Conservation (phyloP, 2,329 filamentous ascomycete species). For the Xylariaceae sp. region DNA sequence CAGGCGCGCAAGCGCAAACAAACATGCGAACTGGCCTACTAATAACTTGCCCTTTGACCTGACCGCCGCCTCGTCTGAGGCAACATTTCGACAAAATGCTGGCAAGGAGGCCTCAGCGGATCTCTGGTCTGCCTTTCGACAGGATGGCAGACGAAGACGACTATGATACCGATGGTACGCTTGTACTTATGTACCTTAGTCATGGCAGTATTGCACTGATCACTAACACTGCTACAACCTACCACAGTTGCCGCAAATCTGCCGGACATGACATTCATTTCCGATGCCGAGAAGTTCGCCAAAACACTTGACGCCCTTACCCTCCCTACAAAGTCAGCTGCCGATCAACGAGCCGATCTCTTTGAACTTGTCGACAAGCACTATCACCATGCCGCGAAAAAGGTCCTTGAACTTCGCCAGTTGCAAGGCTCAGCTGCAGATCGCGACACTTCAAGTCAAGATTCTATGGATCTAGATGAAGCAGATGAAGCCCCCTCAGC, state of each 20-base stretch:
- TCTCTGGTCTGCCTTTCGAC: constrained; percentile 15
- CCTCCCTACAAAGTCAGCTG: constrained; percentile 41
- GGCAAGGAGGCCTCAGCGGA: constrained; percentile 13
- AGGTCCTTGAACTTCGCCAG: constrained; percentile 40
- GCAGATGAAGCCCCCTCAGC: constrained; percentile 34
- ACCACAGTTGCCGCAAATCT: too few relatives aligned
- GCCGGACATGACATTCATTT: constrained; percentile 28
- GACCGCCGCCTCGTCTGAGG: constrained; percentile 7
- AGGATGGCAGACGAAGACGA: constrained; percentile 13
- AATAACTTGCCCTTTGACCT: constrained; percentile 18
- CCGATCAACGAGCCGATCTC: constrained; percentile 61
- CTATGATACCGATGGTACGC: constrained; percentile 19
- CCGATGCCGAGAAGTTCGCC: constrained; percentile 84
- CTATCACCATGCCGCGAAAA: constrained; percentile 50
- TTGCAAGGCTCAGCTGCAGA: constrained; percentile 35
- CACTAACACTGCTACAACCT: too few relatives aligned
- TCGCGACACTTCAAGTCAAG: constrained; percentile 33
- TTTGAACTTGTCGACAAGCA: constrained; percentile 66
- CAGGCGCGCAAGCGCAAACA: constrained; percentile 14
- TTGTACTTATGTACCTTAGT: neutral
- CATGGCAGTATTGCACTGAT: too few relatives aligned
- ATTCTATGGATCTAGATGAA: constrained; percentile 56
- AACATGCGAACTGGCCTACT: constrained; percentile 25
- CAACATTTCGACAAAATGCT: constrained; percentile 15
- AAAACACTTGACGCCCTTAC: constrained; percentile 75